Percentiles rank a stretch among this genome's conserved stretches.
Evolutionary conservation across 306 rosid genomes (phyloP).

Genomic region (Cucurbita maxima): DNA sequence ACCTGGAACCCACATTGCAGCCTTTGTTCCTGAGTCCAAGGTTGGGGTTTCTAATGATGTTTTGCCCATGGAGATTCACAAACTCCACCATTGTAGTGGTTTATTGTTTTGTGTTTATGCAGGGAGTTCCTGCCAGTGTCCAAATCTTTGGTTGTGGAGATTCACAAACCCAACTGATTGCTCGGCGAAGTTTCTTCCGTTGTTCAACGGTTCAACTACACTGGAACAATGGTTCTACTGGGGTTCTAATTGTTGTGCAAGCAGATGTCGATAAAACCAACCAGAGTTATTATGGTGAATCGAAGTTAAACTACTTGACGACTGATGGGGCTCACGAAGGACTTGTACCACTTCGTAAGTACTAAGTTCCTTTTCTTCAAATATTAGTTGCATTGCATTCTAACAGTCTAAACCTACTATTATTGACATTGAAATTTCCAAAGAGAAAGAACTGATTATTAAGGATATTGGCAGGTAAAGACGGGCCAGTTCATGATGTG

Average conservation of each 20-base stretch:
- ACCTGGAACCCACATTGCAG: conserved; percentile 79
- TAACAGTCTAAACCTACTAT: background rate
- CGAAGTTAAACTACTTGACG: conserved; percentile 76
- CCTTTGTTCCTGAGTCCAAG: conserved; percentile 85
- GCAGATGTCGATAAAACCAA: conserved; percentile 94
- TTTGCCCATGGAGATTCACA: background rate
- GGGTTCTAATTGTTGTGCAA: conserved; percentile 71
- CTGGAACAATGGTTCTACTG: conserved; percentile 81
- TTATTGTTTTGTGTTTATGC: conserved; percentile 10
- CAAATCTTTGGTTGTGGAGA: conserved; percentile 58
- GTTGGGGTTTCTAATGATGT: conserved; percentile 17
- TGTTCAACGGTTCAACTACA: conserved; percentile 67
- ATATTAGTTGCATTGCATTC: background rate
- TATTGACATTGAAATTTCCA: background rate
- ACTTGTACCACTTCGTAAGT: conserved; percentile 84
- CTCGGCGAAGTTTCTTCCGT: conserved; percentile 77
- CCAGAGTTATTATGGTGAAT: conserved; percentile 93
- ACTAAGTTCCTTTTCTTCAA: background rate
- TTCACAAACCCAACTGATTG: conserved; percentile 50
- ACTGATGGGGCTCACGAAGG: conserved; percentile 79
- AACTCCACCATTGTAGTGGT: background rate
- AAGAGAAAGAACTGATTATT: conserved; percentile 4
- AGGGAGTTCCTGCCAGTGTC: conserved; percentile 90
- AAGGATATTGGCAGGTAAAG: conserved; percentile 67
- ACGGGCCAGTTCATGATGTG: conserved; percentile 92